Evolutionary conservation across 768 basidiomycete species (phyloP), one percentile per base, ranked within the genome.

Genomic region (Leccinum longicurvipes): DNA sequence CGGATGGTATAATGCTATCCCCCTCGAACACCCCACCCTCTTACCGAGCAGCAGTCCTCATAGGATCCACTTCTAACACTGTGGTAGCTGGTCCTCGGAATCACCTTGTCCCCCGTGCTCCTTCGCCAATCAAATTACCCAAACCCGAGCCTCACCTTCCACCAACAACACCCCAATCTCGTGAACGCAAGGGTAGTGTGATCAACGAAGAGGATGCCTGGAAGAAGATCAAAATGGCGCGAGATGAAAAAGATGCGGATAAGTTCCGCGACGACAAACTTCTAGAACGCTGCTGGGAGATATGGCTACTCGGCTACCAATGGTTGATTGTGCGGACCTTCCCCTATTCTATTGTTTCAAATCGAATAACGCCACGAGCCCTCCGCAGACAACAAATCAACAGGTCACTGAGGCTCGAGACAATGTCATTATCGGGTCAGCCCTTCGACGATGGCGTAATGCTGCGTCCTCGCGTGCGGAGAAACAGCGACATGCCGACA

Each of bases 131-230:
- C 53, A 70, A 72, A 67, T 55, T 64, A 41, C 62, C 65, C 46
- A 71, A 60, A 46, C 56, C 60, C 7, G 65, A 67, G 48, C 47
- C 51, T 55, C 60, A 54, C 49, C 19, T 32, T 47, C 67, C 63
- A 47, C 41, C 51, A 44, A 27, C 59, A 51, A 32, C 58, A 53
- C 57, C 60, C 47, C 63, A 63, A 57, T 54, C 62, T 21, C 68
- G 76, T 47, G 77, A 75, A 58, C 76, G 77, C 25, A 79, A 72
- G 60, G 78, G 75, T 12, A 82, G 75, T 60, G 73, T 77, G n/a
- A 70, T 84, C 19, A 84, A 87, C 62, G 82, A 87, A 64, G 82
- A 87, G 53, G 86, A 89, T 55, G 86, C 86, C 0, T 93, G 89
- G 88, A 84, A 84, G 60, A 89, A 84, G 59, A 84, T 91, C 31